Percentiles rank a stretch among this genome's conserved stretches.
These are phyloP conservation scores for Zasmidium cellare DNA, from an alignment of 2,329 filamentous ascomycete genomes.

Conservation along the genomic window DNA sequence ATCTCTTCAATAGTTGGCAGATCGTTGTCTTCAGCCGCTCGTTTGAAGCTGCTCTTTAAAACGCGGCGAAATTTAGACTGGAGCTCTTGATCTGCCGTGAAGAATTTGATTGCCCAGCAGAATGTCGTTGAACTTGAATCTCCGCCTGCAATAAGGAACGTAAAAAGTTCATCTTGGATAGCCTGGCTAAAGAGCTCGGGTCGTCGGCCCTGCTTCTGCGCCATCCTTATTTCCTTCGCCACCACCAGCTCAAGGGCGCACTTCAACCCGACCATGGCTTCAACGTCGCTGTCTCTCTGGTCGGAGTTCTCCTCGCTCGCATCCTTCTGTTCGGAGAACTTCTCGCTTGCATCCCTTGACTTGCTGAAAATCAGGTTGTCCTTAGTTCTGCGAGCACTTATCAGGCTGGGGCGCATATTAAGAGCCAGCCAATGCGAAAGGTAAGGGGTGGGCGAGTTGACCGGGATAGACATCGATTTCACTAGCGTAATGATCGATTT, in stretches of 20 bases:
- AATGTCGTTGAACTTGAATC: conserved; percentile 48
- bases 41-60: conserved; percentile 31
- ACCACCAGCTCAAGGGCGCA: conserved; percentile 40
- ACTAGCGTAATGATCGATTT: conserved; percentile 24
- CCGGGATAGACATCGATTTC: conserved; percentile 21
- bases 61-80: conserved; percentile 39
- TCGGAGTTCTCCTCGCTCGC: too few relatives aligned
- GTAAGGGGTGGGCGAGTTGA: conserved; percentile 26
- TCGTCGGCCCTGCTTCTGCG: conserved; percentile 35
- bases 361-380: conserved; percentile 35
- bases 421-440: conserved; percentile 26
- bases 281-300: conserved; percentile 30
- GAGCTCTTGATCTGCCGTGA: conserved; percentile 35
- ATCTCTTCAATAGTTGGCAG: conserved; percentile 37
- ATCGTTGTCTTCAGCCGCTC: conserved; percentile 12
- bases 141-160: conserved; percentile 43
- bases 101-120: conserved; percentile 42
- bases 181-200: conserved; percentile 28
- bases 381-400: conserved; percentile 21
- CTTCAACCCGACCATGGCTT: conserved; percentile 19
- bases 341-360: conserved; percentile 35
- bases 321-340: too few relatives aligned
- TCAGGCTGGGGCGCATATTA: conserved; percentile 11
- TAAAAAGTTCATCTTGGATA: conserved; percentile 32
- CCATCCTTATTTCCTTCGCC: conserved; percentile 34